Evolutionary conservation across 2,329 filamentous ascomycete species (phyloP).

Genomic region (Decorospora gaudefroyi): DNA sequence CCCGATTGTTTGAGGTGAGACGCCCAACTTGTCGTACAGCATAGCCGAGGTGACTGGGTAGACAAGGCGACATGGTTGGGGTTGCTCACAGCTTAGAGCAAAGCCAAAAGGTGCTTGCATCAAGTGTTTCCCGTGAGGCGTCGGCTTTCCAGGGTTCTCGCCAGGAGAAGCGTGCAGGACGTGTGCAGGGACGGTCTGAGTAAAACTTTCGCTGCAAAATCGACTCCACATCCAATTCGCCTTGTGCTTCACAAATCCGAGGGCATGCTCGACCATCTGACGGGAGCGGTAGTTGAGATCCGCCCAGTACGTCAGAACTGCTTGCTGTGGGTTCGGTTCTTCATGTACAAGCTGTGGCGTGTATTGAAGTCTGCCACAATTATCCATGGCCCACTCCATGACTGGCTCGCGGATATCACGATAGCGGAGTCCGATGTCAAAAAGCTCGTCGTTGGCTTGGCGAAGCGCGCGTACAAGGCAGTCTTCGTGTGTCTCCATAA

Average conservation of each 20-base stretch:
- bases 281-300: conserved; percentile 3
- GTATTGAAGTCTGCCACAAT: conserved; percentile 28
- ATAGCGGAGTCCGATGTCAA: conserved; percentile 17
- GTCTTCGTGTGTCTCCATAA: conserved; percentile 30
- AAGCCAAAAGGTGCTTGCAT: conserved; percentile 19
- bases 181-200: background rate
- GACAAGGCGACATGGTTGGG: conserved; percentile 14
- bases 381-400: conserved; percentile 28
- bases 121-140: background rate
- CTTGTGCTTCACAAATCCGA: conserved; percentile 1
- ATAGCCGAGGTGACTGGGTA: background rate
- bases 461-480: conserved; percentile 33
- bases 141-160: background rate
- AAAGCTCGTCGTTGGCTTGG: conserved; percentile 15
- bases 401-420: conserved; percentile 22
- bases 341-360: conserved; percentile 17
- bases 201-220: background rate
- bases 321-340: conserved; percentile 7
- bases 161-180: background rate
- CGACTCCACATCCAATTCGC: background rate
- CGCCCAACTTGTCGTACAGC: background rate
- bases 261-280: background rate
- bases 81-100: conserved; percentile 8
- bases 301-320: conserved; percentile 9
- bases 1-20: background rate